Evolutionary conservation across 345 rosid species (phyloP).

Genomic region (Arabis hirsuta): DNA sequence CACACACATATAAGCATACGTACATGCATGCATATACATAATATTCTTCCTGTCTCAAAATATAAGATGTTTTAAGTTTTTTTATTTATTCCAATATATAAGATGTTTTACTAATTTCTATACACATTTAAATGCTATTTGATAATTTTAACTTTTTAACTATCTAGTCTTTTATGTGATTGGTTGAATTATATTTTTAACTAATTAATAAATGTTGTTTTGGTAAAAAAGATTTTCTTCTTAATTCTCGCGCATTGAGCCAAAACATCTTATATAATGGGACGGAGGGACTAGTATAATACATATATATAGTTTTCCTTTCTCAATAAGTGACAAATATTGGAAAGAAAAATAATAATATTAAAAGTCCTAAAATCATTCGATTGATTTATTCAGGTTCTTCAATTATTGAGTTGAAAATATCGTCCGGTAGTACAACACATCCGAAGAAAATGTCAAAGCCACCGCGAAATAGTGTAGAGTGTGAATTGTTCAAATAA

Average conservation of each 20-base stretch:
- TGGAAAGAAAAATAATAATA: background rate
- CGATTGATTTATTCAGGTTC: background rate
- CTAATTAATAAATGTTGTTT: too few species aligned
- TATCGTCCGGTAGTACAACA: slow-evolving; percentile 6
- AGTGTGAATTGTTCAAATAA: slow-evolving; percentile 7
- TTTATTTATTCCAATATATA: too few species aligned
- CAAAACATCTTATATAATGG: too few species aligned
- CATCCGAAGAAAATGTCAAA: slow-evolving; percentile 16
- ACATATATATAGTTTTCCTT: background rate
- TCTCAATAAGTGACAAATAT: slow-evolving; percentile 16
- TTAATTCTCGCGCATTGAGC: too few species aligned
- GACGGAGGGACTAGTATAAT: background rate
- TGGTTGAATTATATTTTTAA: too few species aligned
- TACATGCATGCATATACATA: slow-evolving; percentile 1
- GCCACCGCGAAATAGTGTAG: slow-evolving; percentile 15
- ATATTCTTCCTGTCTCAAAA: too few species aligned
- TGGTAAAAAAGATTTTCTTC: too few species aligned
- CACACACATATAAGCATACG: background rate
- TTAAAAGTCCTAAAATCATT: slow-evolving; percentile 8
- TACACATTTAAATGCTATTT: too few species aligned
- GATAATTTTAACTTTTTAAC: too few species aligned
- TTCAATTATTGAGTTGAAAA: slow-evolving; percentile 34
- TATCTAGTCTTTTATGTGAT: too few species aligned
- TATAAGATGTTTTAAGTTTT: too few species aligned
- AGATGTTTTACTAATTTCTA: too few species aligned